A percentile compares a stretch with the other conserved stretches of the same genome.
These are phyloP conservation scores for Rhodotorula mucilaginosa DNA, from an alignment of 1,284 basidiomycete genomes.

Conservation along the genomic window DNA sequence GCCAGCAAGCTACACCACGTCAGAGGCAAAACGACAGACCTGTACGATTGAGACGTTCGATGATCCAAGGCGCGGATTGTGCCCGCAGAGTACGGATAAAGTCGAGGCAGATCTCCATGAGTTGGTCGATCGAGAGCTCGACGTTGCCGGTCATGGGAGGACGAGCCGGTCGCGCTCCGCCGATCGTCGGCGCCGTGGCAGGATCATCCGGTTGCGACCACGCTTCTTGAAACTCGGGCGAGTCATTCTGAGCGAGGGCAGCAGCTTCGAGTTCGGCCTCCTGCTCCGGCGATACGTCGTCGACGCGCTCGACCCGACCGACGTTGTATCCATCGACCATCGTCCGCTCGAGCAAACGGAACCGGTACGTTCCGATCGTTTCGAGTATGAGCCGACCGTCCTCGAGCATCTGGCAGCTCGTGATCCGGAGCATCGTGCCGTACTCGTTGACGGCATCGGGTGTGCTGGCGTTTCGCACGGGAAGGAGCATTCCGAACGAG, in stretches of 20 bases:
- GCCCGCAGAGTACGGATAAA: constrained; percentile 77
- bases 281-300: constrained; percentile 58
- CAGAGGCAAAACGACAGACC: constrained; percentile 57
- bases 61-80: constrained; percentile 85
- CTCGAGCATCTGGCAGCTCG: constrained; percentile 76
- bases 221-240: neutral
- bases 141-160: constrained; percentile 33
- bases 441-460: constrained; percentile 60
- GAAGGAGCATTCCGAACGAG: constrained; percentile 87
- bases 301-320: constrained; percentile 70
- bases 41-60: constrained; percentile 74
- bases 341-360: constrained; percentile 77
- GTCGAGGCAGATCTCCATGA: constrained; percentile 70
- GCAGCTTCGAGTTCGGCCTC: constrained; percentile 51
- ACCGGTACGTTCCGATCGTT: constrained; percentile 77
- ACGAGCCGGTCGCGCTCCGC: neutral
- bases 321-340: constrained; percentile 84
- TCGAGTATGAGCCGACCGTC: constrained; percentile 89
- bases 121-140: constrained; percentile 50
- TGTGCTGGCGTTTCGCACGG: constrained; percentile 47
- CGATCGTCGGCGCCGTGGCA: neutral
- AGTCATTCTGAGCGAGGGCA: constrained; percentile 28
- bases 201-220: constrained; percentile 5
- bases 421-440: constrained; percentile 90
- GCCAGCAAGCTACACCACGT: no score